phyloP scores from a whole-genome alignment of 1,284 basidiomycete genomes.

The Papiliotrema terrestris region DNA sequence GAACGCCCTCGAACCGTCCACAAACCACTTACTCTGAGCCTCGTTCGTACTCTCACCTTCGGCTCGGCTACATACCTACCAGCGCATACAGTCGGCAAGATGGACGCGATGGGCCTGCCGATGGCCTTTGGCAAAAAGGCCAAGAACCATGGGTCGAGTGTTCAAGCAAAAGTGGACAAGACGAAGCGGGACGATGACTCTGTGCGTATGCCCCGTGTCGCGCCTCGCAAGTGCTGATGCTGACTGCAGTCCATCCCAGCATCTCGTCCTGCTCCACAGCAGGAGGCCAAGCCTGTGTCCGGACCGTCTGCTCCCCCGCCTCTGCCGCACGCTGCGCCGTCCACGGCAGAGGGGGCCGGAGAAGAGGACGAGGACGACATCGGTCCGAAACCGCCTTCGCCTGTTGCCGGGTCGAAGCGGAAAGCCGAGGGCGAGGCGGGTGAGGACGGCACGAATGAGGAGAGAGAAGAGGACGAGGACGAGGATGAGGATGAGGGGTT shows the following conservation, averaged over 20 bases:
- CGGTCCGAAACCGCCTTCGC: conserved; percentile 31
- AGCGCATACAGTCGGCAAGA: conserved; percentile 11
- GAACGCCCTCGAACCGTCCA: not conserved
- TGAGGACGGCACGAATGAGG: conserved; percentile 5
- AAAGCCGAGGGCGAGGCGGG: conserved; percentile 19
- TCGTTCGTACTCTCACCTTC: too few relatives aligned
- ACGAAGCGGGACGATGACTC: conserved; percentile 36
- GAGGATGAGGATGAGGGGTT: conserved; percentile 24
- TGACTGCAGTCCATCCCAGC: not conserved
- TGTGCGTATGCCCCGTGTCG: not conserved
- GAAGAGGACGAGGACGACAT: conserved; percentile 31
- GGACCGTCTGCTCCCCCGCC: not conserved
- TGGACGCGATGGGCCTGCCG: conserved; percentile 47
- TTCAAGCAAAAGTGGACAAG: conserved; percentile 41
- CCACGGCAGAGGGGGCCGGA: not conserved
- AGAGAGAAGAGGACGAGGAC: conserved; percentile 23
- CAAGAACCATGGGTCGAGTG: conserved; percentile 26
- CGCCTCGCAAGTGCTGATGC: not conserved
- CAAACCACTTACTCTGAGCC: too few relatives aligned
- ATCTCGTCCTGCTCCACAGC: not conserved
- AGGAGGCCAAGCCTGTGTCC: not conserved
- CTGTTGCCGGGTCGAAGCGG: conserved; percentile 18
- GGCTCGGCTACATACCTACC: not conserved
- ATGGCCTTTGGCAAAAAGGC: conserved; percentile 51
- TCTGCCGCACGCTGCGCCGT: conserved; percentile 12